Evolutionary conservation across 164 flowering plant genomes (phyloP).

Genomic region (Magnolia officinalis): DNA sequence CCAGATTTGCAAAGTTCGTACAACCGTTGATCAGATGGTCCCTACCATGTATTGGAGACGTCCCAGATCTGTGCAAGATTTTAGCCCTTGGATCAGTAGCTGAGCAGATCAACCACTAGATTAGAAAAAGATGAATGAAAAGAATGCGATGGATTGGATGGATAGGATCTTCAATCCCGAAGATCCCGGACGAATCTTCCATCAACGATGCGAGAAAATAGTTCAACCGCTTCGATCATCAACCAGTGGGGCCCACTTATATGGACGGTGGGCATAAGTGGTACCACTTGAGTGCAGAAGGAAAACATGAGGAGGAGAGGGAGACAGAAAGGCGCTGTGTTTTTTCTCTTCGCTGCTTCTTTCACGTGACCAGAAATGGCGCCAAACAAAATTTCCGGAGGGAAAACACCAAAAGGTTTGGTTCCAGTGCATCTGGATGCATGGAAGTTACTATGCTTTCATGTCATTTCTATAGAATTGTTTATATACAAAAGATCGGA

Average conservation of each 20-base stretch:
- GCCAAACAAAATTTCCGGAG: neutral
- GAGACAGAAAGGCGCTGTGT: too few species aligned
- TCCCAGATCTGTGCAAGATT: too few species aligned
- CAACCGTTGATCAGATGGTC: too few species aligned
- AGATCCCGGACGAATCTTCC: neutral
- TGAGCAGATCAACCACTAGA: too few species aligned
- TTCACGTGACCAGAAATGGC: neutral
- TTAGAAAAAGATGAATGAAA: too few species aligned
- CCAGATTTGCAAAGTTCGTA: too few species aligned
- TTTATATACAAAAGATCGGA: too few species aligned
- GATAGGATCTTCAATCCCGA: too few species aligned
- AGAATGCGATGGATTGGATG: too few species aligned
- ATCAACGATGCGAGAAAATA: neutral
- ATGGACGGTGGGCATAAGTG: neutral
- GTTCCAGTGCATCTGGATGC: neutral
- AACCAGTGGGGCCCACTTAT: neutral
- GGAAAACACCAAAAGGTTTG: neutral
- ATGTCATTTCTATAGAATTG: neutral
- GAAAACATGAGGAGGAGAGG: neutral
- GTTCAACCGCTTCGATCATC: neutral
- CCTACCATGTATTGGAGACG: too few species aligned
- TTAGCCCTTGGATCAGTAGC: too few species aligned
- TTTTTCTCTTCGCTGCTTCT: neutral
- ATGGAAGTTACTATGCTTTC: neutral
- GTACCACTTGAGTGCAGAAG: neutral